Evolutionary conservation across 805 yeast genomes (phyloP), one percentile per base, ranked within the genome.

Genomic region (Wickerhamiella domercqiae): DNA sequence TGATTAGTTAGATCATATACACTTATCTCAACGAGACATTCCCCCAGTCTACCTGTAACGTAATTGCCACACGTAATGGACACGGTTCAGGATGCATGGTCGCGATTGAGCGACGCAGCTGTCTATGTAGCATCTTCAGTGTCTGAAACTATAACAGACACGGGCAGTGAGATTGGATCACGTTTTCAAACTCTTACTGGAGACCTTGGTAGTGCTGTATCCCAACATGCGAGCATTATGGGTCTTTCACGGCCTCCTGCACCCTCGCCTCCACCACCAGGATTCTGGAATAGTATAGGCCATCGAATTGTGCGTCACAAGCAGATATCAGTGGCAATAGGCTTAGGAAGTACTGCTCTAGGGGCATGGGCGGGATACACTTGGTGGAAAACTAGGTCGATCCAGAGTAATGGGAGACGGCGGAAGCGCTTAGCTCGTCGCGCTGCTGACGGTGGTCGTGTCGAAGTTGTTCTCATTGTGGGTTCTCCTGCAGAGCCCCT

Each of bases 401-500:
- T n/a, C 14, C 11, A 9, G 11, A 20, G 19, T 7, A 14, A 16
- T 5, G 21, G 19, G n/a, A 6, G 33, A 5, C 11, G 33, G 20
- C 20, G 21, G 9, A 30, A 30, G n/a, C 59, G 87, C 47, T 60
- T 75, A 40, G 93, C 84, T 1, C 64, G 67, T 4, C 66, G 73
- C 41, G 61, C 82, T 22, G 47, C 67, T 4, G 75, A 75, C 42
- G 90, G 93, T 2, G 78, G 80, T 3, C 61, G 94, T 35, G 66
- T 68, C 42, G 90, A 81, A 47, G 87, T 79, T 6, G 71, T 82
- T 2, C 60, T 83, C 16, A 60, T 82, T 3, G 66, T 81, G 3
- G 93, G 93, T 1, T 75, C 83, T 1, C 84, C 86, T 2, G 64
- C 71, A 2, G 87, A 79, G 44, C 82, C 83, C 1, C 59, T 80